Evolutionary conservation across 441 rosid species (phyloP), one percentile per base, ranked within the genome.

Genomic region (Gossypium trilobum): DNA sequence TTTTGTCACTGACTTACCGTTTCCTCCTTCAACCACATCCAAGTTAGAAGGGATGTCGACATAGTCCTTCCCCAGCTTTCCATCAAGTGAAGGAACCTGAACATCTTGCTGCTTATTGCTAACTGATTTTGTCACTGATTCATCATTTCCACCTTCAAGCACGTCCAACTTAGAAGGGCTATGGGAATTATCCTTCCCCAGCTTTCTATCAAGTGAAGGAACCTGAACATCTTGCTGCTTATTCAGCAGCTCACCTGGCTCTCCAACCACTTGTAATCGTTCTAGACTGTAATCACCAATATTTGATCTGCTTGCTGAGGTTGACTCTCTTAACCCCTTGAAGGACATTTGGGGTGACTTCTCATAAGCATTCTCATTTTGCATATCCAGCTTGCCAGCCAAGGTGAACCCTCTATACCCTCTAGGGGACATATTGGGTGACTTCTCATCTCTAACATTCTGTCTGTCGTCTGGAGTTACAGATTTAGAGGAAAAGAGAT

Each of bases 91-190:
- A 17, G 72, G 71, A 70, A 59, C 44, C 36, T 68, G 76, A 44
- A 64, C 74, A 77, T 74, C 65, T 25, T 77, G 67, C 68, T 55
- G 68, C 80, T 85, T 89, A 85, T 82, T 89, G 83, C 76, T 79
- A 51, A 39, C 62, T 36, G 73, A 81, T 71, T 61, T 85, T 66
- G 69, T 62, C 59, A 60, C 76, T 52, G 52, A 73, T 66, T 76
- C 78, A 31, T 56, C 77, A 39, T 48, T 80, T 69, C 29, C 84
- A 72, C 73, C 87, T 69, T 75, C 68, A 68, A 52, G 77, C 46
- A 66, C 67, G 72, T 81, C 78, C 56, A 62, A 19, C 54, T 75
- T 60, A 57, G 72, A 65, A 59, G 76, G 72, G 27, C 39, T 60
- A 58, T 54, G 74, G 72, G 83, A 74, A 74, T 71, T 71, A 51